A percentile compares a stretch with the other conserved stretches of the same genome.
phyloP scores from a whole-genome alignment of 1,284 basidiomycete genomes.

The Mycena citricolor region DNA sequence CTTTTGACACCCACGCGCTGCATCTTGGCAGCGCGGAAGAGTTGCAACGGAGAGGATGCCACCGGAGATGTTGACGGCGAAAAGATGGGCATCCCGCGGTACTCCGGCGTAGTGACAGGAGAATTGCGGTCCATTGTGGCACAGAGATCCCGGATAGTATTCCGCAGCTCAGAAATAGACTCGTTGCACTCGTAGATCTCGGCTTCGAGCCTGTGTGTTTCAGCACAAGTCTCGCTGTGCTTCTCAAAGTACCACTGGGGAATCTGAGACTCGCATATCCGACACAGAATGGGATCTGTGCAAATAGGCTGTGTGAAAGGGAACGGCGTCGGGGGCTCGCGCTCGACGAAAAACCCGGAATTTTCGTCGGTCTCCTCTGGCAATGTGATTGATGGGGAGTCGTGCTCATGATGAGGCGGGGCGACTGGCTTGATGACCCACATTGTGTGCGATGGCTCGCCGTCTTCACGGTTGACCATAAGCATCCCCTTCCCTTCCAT shows the following conservation, averaged over 20 bases:
- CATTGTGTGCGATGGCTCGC: constrained; percentile 93
- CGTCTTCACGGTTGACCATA: constrained; percentile 89
- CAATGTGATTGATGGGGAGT: constrained; percentile 55
- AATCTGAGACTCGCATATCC: constrained; percentile 96
- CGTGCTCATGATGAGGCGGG: constrained; percentile 62
- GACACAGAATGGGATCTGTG: constrained; percentile 88
- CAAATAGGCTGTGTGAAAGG: constrained; percentile 76
- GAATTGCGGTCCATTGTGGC: constrained; percentile 65
- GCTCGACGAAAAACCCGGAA: constrained; percentile 20
- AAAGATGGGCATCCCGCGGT: constrained; percentile 86
- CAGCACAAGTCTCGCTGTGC: constrained; percentile 98
- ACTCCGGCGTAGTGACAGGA: constrained; percentile 65
- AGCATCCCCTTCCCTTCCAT: constrained; percentile 99
- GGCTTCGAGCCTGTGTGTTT: constrained; percentile 94
- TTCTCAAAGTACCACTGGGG: constrained; percentile 99
- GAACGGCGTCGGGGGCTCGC: constrained; percentile 63
- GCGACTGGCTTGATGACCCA: constrained; percentile 95
- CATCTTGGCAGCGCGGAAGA: constrained; percentile 73
- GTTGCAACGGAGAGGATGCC: constrained; percentile 66
- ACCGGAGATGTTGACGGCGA: constrained; percentile 66
- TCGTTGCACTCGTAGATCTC: constrained; percentile 96
- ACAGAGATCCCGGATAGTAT: constrained; percentile 76
- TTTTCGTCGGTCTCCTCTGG: constrained; percentile 45
- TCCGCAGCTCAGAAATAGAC: constrained; percentile 82
- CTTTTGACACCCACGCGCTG: constrained; percentile 80